Base-by-base conservation (phyloP, 305 asterid species). In the Rubia tinctorum region DNA sequence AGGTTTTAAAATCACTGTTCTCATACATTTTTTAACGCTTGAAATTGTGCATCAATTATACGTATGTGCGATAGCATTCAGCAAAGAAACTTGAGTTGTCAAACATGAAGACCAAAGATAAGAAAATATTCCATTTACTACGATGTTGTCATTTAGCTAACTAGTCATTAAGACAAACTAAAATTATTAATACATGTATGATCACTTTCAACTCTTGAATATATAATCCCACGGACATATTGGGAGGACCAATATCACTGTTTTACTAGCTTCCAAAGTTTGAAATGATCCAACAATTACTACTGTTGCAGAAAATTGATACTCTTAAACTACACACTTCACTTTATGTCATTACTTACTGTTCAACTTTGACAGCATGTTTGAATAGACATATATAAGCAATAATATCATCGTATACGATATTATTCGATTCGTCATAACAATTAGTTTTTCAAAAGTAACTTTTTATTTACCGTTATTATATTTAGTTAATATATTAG, bases 181-280 rank as follows among this genome's bases (percentile, higher is more conserved):
- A 17, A 7, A 5, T 51, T 51, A 20, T 51, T 51, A 51, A 51
- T 3, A 17, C 11, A 51, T 51, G 20, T 17, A 60, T 39, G 63
- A 72, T 72, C 69, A 60, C 61, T 61, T 44, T 60, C 69, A 23
- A 60, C 61, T 72, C 69, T 60, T 40, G 18, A 72, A 60, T 60
- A 22, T 23, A 55, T 7, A 43, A 23, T 25, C 66, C 55, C 8
- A 22, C 7, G 20, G 22, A 59, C 4, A 59, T 42, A 12, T 34
- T 34, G 39, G 39, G 39, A 49, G 55, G 55, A 14, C 8, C 11
- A 51, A 59, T 22, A 42, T 42, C 30, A 44, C 22, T 22, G 51
- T 22, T 22, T 18, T 39, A 43, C 69, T 72, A 43, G 13, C 75
- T 6, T 43, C 69, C 61, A 61, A 61, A 5, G 25, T 23, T 7